phyloP scores from a whole-genome alignment of 768 basidiomycete species.

The Russula emetica region DNA sequence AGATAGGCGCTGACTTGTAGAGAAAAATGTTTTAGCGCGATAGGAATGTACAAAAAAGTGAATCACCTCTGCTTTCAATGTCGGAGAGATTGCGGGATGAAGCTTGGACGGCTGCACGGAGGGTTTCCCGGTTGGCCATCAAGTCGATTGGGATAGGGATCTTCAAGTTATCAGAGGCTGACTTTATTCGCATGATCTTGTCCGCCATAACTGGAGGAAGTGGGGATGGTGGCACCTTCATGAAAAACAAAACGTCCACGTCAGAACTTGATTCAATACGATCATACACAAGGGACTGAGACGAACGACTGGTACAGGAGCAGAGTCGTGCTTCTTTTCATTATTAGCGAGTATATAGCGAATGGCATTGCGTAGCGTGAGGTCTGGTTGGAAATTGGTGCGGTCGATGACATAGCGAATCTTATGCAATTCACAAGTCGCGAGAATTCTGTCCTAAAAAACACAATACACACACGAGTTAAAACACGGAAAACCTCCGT shows the following conservation, averaged over 20 bases:
- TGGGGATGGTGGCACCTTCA: neutral
- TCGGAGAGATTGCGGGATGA: slow-evolving; percentile 18
- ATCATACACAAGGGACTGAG: neutral
- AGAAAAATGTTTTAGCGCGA: neutral
- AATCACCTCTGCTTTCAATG: slow-evolving; percentile 23
- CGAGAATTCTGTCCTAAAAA: slow-evolving; percentile 70
- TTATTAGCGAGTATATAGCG: slow-evolving; percentile 42
- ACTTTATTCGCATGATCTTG: neutral
- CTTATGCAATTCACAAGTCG: slow-evolving; percentile 62
- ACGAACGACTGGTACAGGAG: slow-evolving; percentile 7
- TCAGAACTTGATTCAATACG: neutral
- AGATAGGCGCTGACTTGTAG: slow-evolving; percentile 27
- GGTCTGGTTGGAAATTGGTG: slow-evolving; percentile 69
- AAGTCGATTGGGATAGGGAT: slow-evolving; percentile 18
- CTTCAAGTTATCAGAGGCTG: slow-evolving; percentile 13
- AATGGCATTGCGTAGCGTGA: slow-evolving; percentile 71
- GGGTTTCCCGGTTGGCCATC: slow-evolving; percentile 15
- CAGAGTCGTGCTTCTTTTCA: slow-evolving; percentile 14
- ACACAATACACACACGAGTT: no score
- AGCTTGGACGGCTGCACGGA: slow-evolving; percentile 12
- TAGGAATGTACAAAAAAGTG: neutral
- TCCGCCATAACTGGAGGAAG: slow-evolving; percentile 15
- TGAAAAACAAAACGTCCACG: neutral
- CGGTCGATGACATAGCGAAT: slow-evolving; percentile 61
- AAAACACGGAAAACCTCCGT: no score